phyloP scores from a whole-genome alignment of 2,329 filamentous ascomycete species.

The Tolypocladium sp. region DNA sequence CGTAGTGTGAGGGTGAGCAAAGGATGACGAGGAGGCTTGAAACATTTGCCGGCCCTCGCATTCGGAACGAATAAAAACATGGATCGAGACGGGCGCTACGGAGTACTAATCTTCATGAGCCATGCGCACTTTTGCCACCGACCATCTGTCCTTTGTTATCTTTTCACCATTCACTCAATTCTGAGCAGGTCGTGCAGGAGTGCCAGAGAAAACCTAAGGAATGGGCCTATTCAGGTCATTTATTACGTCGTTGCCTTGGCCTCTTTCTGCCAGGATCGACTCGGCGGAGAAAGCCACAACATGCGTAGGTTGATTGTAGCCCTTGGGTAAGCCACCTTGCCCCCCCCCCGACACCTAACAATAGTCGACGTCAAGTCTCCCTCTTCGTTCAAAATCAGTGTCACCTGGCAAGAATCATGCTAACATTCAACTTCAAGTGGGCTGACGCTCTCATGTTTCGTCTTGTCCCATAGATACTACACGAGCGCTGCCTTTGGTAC shows the following conservation, averaged over 20 bases:
- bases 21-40: background rate
- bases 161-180: background rate
- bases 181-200: background rate
- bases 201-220: background rate
- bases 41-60: background rate
- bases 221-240: background rate
- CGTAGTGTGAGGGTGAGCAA: background rate
- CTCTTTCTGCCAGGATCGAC: background rate
- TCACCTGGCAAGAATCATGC: background rate
- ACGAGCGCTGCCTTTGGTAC: background rate
- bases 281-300: background rate
- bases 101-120: background rate
- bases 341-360: background rate
- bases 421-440: background rate
- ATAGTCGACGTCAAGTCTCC: background rate
- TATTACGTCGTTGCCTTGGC: background rate
- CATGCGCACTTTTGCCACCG: background rate
- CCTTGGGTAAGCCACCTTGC: background rate
- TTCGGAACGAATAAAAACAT: background rate
- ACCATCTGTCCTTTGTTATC: background rate
- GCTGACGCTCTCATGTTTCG: background rate
- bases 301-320: background rate
- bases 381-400: background rate
- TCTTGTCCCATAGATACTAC: background rate
- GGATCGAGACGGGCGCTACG: background rate